Base-by-base conservation (phyloP, 2,329 filamentous ascomycete species). In the Amylocarpus encephaloides region DNA sequence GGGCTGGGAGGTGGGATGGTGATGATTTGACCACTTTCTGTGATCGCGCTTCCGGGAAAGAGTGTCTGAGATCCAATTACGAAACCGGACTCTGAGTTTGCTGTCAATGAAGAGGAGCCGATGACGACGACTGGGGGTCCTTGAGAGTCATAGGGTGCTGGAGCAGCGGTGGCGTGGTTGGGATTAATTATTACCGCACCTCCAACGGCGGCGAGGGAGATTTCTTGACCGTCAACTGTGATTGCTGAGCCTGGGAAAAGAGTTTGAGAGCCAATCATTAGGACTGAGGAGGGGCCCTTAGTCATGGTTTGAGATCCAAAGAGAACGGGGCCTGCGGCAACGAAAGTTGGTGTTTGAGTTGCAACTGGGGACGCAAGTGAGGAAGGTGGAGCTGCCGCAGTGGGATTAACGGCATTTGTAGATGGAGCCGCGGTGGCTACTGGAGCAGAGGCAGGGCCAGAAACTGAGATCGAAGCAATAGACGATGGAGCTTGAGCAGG, bases 181-280 rank as follows among this genome's bases (percentile, higher is more conserved):
- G 45, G 46, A 33, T 63, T 62, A 29, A 62, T 52, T 3, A 59
- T 53, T 4, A 63, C 50, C 3, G 52, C 57, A 10, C 48, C 46
- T 29, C 56, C 56, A 5, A 50, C 50, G 6, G 60, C 42, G 1
- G 52, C 53, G 2, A 61, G 9, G 16, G 59, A 60, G 18, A 63
- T 57, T 11, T 52, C 46, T 43, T 62, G 49, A 0, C 59, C 59
- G 16, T 52, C 50, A 1, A 59, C 44, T 1, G 61, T 62, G 34
- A 60, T 49, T n/a, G 50, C 54, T n/a, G 54, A 58, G 7, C 58
- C 61, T 5, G 57, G 60, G 2, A 39, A 34, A 6, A 62, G 51
- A 4, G 60, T 62, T 46, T 59, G 59, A 7, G 58, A 51, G 5
- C 60, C 61, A 36, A 62, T 42, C 1, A 61, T n/a, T 19, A 60